Evolutionary conservation across 129 eudicot species (phyloP).

Genomic region (Solidago caesia): DNA sequence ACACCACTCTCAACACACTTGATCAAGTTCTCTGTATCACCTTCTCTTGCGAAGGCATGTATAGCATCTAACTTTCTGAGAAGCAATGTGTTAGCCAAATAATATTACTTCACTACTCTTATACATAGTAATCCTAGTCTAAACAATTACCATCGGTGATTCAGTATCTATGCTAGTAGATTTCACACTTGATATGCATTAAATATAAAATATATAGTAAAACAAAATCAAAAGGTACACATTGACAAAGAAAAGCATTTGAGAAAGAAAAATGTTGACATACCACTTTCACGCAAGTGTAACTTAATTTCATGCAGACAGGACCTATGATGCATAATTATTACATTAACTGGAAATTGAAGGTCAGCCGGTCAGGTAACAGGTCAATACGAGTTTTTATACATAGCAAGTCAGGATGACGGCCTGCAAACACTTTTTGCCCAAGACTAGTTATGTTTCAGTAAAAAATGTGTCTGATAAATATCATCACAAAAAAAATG

Average conservation of each 20-base stretch:
- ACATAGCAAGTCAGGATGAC: too few relatives aligned
- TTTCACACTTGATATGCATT: neutral
- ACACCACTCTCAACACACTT: constrained; percentile 83
- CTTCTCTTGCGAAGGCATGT: constrained; percentile 93
- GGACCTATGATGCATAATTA: neutral
- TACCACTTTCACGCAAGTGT: too few relatives aligned
- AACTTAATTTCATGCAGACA: neutral
- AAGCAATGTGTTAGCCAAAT: constrained; percentile 22
- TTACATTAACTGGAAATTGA: neutral
- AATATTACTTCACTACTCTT: constrained; percentile 4
- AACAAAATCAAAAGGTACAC: neutral
- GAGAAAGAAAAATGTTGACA: neutral
- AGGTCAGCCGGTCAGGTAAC: too few relatives aligned
- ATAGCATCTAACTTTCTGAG: constrained; percentile 85
- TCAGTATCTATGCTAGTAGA: neutral
- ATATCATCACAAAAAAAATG: too few relatives aligned
- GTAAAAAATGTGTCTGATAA: too few relatives aligned
- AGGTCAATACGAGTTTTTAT: too few relatives aligned
- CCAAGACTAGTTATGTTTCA: too few relatives aligned
- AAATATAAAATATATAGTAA: neutral
- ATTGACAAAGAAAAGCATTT: neutral
- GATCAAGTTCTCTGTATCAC: constrained; percentile 71
- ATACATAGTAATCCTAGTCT: neutral
- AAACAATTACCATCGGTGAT: constrained; percentile 14
- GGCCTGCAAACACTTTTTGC: too few relatives aligned